Evolutionary conservation across 768 basidiomycete genomes (phyloP), one percentile per base, ranked within the genome.

Genomic region (Galerina marginata): DNA sequence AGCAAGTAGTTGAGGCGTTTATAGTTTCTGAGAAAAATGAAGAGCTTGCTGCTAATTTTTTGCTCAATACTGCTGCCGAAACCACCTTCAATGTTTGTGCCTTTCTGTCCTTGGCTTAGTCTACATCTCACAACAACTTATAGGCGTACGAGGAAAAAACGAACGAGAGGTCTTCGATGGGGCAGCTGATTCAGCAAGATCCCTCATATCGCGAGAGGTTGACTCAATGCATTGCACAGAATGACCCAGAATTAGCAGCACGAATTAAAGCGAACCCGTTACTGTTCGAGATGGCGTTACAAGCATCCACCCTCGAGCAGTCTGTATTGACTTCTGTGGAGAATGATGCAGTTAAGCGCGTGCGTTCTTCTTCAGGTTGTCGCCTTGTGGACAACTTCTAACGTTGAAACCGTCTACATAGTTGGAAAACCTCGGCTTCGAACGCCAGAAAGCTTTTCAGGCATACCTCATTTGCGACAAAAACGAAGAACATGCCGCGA

Each of bases 401-500:
- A 2, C 12, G n/a, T 16, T 45, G 3, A 16, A 4, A 16, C 15
- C n/a, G n/a, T n/a, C n/a, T n/a, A n/a, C n/a, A n/a, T n/a, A 96
- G 95, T 80, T 96, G 61, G 85, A 92, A 75, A 89, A 79, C 0
- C 85, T 99, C 43, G 96, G 96, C 0, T 99, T 99, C 74, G 73
- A 91, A 10, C 84, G 93, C 38, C 81, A 94, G 44, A 77, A 79
- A 0, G 96, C 82, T 15, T 76, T 96, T 39, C 86, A 97, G 74
- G 96, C 96, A 1, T 99, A 92, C 75, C 85, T 96, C 71, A 91
- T 88, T 1, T 97, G 96, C 74, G 96, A 94, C 73, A 95, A 92
- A 83, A 94, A 98, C 71, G 96, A 99, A 76, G 94, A 97, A 70
- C 76, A 95, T n/a, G 95, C 96, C 10, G 96, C 96, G 12, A 96